Evolutionary conservation across 768 basidiomycete species (phyloP).

Genomic region (Boletus rubroflammeus): DNA sequence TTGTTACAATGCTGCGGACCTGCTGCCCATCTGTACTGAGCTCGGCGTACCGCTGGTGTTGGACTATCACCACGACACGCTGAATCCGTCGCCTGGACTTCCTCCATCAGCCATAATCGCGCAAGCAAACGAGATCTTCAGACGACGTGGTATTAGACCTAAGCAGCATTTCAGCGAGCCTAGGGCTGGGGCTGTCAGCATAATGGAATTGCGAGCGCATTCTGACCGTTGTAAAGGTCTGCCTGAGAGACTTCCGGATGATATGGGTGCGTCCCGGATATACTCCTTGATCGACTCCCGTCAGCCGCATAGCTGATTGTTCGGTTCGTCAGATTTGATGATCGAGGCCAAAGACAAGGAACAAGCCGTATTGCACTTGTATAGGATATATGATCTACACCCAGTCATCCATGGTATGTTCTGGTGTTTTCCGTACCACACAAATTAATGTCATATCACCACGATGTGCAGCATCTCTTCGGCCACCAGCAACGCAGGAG

Average conservation of each 20-base stretch:
- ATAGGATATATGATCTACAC: constrained; percentile 70
- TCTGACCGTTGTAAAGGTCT: constrained; percentile 74
- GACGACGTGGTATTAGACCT: constrained; percentile 70
- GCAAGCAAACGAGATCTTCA: constrained; percentile 73
- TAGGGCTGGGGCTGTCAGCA: constrained; percentile 74
- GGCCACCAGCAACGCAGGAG: constrained; percentile 41
- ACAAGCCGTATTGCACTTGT: constrained; percentile 85
- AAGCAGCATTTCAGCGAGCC: constrained; percentile 93
- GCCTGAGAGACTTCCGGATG: constrained; percentile 60
- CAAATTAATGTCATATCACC: not conserved
- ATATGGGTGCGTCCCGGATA: constrained; percentile 48
- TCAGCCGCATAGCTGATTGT: not conserved
- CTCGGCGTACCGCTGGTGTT: constrained; percentile 71
- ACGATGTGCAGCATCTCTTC: constrained; percentile 30
- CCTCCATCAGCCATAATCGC: constrained; percentile 65
- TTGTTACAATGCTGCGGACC: constrained; percentile 86
- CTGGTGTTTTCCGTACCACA: not conserved
- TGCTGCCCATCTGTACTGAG: constrained; percentile 84
- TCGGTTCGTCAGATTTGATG: constrained; percentile 62
- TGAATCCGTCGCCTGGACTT: constrained; percentile 54
- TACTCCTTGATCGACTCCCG: not conserved
- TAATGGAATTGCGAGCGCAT: constrained; percentile 88
- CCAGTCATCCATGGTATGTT: constrained; percentile 56
- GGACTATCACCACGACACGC: constrained; percentile 81
- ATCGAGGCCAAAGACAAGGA: constrained; percentile 94